Evolutionary conservation across 2,329 filamentous ascomycete genomes (phyloP).

Genomic region (Ophiocordyceps camponoti-leonardi): DNA sequence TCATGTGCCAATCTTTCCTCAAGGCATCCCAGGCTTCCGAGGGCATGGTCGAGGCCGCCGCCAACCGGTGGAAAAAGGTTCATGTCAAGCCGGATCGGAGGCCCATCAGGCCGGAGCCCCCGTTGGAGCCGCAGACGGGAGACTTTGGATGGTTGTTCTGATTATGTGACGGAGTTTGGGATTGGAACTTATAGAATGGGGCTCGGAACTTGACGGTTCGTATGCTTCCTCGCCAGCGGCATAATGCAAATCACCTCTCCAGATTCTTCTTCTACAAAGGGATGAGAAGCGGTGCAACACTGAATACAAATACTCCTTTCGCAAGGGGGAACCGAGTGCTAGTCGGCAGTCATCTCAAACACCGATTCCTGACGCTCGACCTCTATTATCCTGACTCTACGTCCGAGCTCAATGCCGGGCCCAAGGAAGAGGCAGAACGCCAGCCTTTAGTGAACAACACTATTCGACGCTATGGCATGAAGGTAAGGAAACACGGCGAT

Average conservation of each 20-base stretch:
- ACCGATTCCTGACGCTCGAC: background rate
- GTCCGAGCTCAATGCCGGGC: background rate
- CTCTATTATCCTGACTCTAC: background rate
- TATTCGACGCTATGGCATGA: no score
- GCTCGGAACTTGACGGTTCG: no score
- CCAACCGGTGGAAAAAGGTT: background rate
- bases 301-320: background rate
- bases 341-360: background rate
- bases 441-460: no score
- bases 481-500: background rate
- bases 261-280: background rate
- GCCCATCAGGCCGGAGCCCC: background rate
- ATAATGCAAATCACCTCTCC: no score
- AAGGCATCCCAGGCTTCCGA: conserved; percentile 11
- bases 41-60: conserved; percentile 2
- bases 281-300: background rate
- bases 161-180: background rate
- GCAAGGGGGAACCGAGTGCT: background rate
- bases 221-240: no score
- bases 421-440: no score
- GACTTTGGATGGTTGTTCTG: background rate
- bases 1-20: conserved; percentile 44
- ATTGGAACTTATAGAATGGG: no score
- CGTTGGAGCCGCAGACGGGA: background rate
- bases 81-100: background rate